Evolutionary conservation across 192 early-diverging fungal genomes (phyloP).

Genomic region (Entophlyctis luteolus): DNA sequence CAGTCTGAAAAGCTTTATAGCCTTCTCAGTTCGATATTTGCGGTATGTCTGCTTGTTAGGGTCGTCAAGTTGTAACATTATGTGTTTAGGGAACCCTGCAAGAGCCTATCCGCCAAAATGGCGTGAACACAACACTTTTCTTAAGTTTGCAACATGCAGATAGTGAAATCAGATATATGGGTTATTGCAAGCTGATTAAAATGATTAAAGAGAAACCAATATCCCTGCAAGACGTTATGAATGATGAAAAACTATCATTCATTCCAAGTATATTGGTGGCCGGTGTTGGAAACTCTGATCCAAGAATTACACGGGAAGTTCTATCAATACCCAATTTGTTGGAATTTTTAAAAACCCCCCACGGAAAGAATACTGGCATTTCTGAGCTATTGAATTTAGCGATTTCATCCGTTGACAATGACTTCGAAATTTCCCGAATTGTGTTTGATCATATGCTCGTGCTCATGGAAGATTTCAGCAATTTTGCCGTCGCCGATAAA

Average conservation of each 20-base stretch:
- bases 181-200: background rate
- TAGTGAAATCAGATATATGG: conserved; percentile 59
- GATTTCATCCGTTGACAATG: background rate
- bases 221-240: background rate
- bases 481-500: background rate
- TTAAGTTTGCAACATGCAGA: conserved; percentile 76
- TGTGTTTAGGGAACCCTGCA: conserved; percentile 59
- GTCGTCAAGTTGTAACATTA: conserved; percentile 48
- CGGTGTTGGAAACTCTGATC: background rate
- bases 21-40: conserved; percentile 4
- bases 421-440: no score
- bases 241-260: background rate
- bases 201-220: background rate
- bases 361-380: background rate
- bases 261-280: background rate
- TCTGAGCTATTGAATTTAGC: background rate
- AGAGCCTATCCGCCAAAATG: conserved; percentile 51
- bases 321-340: background rate
- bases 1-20: background rate
- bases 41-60: background rate
- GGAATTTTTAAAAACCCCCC: background rate
- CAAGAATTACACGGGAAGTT: background rate
- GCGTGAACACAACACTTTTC: conserved; percentile 73
- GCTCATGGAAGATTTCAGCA: background rate
- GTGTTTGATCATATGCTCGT: background rate